Evolutionary conservation across 1,139 yeast species (phyloP).

Genomic region (Yamadazyma dushanensis): DNA sequence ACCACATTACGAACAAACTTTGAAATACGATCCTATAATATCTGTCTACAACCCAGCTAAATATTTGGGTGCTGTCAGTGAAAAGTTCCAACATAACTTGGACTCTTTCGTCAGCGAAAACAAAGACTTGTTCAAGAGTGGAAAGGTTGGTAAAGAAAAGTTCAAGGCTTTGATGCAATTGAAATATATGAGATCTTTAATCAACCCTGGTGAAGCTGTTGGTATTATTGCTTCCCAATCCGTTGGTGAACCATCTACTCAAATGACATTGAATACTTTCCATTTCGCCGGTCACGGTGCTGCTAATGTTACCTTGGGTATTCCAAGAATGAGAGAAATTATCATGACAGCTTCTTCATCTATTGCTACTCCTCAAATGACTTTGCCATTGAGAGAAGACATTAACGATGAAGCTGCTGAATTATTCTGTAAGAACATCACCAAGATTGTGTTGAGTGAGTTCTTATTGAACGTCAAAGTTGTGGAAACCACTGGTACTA

Average conservation of each 20-base stretch:
- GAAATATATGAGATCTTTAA: slow-evolving; percentile 94
- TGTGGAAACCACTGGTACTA: slow-evolving; percentile 78
- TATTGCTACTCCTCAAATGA: slow-evolving; percentile 98
- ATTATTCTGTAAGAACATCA: slow-evolving; percentile 88
- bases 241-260: slow-evolving; percentile 99
- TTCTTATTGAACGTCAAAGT: slow-evolving; percentile 84
- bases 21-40: slow-evolving; percentile 86
- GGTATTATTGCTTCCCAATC: slow-evolving; percentile 99
- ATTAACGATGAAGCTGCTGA: slow-evolving; percentile 88
- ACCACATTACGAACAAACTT: slow-evolving; percentile 62
- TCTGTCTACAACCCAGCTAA: slow-evolving; percentile 85
- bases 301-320: slow-evolving; percentile 98
- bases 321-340: slow-evolving; percentile 99
- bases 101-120: slow-evolving; percentile 66
- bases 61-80: slow-evolving; percentile 91
- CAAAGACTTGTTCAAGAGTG: slow-evolving; percentile 51
- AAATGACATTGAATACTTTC: slow-evolving; percentile 99
- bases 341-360: slow-evolving; percentile 97
- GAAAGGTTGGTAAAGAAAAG: slow-evolving; percentile 74
- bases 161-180: slow-evolving; percentile 97
- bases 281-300: slow-evolving; percentile 99
- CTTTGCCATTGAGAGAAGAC: slow-evolving; percentile 76
- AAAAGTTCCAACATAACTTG: slow-evolving; percentile 77
- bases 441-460: slow-evolving; percentile 83
- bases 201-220: slow-evolving; percentile 96